Evolutionary conservation across 1,139 yeast genomes (phyloP).

Genomic region (Hyphopichia wangnamkhiaoensis): DNA sequence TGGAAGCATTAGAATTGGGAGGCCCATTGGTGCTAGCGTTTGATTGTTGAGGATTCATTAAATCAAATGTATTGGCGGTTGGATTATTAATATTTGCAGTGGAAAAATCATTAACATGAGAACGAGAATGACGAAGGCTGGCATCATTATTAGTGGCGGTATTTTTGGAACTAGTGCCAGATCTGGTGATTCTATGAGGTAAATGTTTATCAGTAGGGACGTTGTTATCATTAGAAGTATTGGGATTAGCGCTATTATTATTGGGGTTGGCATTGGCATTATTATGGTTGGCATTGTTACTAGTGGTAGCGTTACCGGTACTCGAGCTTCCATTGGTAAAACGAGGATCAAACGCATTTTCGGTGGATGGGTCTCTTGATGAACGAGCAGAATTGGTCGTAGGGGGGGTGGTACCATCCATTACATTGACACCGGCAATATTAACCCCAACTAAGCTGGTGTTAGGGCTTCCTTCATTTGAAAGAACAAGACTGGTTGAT

Average conservation of each 20-base stretch:
- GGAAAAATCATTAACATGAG: slow-evolving; percentile 8
- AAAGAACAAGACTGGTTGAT: background rate
- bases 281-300: slow-evolving; percentile 6
- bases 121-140: too few relatives aligned
- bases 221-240: slow-evolving; percentile 13
- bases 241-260: slow-evolving; percentile 14
- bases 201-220: slow-evolving; percentile 8
- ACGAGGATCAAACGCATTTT: slow-evolving; percentile 10
- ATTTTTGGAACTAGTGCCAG: background rate
- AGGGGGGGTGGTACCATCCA: background rate
- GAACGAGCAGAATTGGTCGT: background rate
- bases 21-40: background rate
- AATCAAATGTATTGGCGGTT: slow-evolving; percentile 19
- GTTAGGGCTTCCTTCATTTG: slow-evolving; percentile 2
- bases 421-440: background rate
- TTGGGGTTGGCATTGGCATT: slow-evolving; percentile 12
- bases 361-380: slow-evolving; percentile 3
- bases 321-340: slow-evolving; percentile 5
- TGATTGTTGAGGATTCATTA: slow-evolving; percentile 23
- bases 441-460: background rate
- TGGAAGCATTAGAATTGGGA: slow-evolving; percentile 5
- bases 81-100: slow-evolving; percentile 1
- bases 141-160: background rate
- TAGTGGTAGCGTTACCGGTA: slow-evolving; percentile 4
- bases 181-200: slow-evolving; percentile 5